Conservation (phyloP, 495 filamentous ascomycete genomes). For the Hypoxylon fragiforme region DNA sequence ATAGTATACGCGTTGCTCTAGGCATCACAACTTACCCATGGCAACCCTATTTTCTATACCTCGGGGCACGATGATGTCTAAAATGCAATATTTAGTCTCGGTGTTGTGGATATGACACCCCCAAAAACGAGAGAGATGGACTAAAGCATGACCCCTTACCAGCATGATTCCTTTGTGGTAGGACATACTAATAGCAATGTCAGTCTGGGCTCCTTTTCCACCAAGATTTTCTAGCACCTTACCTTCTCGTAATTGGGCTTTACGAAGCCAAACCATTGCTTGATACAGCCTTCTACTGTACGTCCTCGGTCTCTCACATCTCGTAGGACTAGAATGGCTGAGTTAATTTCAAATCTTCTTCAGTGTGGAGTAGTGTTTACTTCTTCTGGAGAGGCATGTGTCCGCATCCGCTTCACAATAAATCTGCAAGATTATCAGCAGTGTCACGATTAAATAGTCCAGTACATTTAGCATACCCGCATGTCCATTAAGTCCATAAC, state of each 20-base stretch:
- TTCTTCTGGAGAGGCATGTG: constrained; percentile 86
- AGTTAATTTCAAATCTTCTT: not conserved
- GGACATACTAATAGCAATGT: constrained; percentile 62
- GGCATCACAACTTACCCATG: constrained; percentile 62
- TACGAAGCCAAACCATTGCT: constrained; percentile 95
- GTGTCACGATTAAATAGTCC: not conserved
- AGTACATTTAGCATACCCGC: constrained; percentile 59
- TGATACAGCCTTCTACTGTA: constrained; percentile 92
- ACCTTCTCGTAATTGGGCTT: constrained; percentile 88
- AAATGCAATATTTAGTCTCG: not conserved
- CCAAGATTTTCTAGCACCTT: constrained; percentile 7
- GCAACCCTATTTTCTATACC: constrained; percentile 93
- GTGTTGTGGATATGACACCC: not conserved
- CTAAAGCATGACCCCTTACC: constrained; percentile 61
- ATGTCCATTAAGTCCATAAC: constrained; percentile 88
- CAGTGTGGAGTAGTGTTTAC: constrained; percentile 53
- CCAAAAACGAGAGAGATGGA: not conserved
- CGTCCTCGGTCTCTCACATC: constrained; percentile 83
- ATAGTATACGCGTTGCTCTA: no score
- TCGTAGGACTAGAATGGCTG: constrained; percentile 64
- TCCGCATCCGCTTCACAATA: constrained; percentile 97
- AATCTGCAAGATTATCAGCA: constrained; percentile 56
- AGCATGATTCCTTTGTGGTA: constrained; percentile 73
- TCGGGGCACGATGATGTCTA: constrained; percentile 92
- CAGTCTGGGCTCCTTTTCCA: not conserved